phyloP scores from a whole-genome alignment of 768 basidiomycete species.

The Dioszegia aurantiaca region DNA sequence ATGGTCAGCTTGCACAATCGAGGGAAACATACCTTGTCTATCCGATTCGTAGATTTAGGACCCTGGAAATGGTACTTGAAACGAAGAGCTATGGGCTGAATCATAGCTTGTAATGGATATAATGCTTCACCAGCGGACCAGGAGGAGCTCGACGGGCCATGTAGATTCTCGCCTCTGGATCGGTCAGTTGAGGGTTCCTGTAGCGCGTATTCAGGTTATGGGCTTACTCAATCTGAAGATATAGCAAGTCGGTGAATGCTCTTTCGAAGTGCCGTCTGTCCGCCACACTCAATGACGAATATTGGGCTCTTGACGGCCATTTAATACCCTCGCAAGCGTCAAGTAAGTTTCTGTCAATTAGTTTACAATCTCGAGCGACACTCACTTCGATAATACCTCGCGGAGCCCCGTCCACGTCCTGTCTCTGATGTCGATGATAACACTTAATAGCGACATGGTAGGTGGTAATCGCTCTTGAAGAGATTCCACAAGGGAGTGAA shows the following conservation, averaged over 20 bases:
- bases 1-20: neutral
- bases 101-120: constrained; percentile 79
- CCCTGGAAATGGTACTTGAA: constrained; percentile 97
- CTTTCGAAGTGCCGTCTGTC: constrained; percentile 67
- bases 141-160: constrained; percentile 50
- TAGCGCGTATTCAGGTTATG: too few species aligned
- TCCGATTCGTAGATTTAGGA: constrained; percentile 75
- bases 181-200: constrained; percentile 9
- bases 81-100: constrained; percentile 75
- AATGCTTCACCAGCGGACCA: constrained; percentile 59
- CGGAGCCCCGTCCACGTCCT: constrained; percentile 78
- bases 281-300: constrained; percentile 57
- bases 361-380: neutral
- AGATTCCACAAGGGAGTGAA: constrained; percentile 63
- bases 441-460: constrained; percentile 62
- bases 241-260: constrained; percentile 72
- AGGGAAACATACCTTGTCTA: constrained; percentile 71
- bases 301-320: constrained; percentile 82
- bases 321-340: constrained; percentile 67
- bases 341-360: constrained; percentile 60
- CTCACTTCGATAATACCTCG: constrained; percentile 61
- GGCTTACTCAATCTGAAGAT: constrained; percentile 73
- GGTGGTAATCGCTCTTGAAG: constrained; percentile 55
- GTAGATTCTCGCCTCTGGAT: constrained; percentile 45
- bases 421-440: constrained; percentile 64